phyloP scores from a whole-genome alignment of 148 eudicot genomes.

The Vaccinium vitisidaea region DNA sequence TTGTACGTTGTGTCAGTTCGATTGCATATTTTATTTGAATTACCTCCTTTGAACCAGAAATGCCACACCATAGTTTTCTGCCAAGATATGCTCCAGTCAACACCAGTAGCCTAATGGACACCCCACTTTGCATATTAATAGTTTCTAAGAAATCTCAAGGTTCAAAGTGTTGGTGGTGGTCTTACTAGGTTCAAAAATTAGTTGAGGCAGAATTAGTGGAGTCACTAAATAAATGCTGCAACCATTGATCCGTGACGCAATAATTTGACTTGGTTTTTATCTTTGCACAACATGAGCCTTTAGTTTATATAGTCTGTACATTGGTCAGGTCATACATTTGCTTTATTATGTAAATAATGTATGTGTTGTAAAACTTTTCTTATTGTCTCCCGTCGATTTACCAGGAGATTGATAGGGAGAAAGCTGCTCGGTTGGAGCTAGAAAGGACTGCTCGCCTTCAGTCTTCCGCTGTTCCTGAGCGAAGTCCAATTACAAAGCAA shows the following conservation, averaged over 20 bases:
- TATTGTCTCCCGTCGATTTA: neutral
- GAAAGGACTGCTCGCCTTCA: conserved; percentile 69
- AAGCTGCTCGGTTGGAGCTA: conserved; percentile 70
- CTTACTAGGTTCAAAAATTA: neutral
- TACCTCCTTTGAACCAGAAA: neutral
- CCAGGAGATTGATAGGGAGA: conserved; percentile 88
- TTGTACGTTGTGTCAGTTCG: neutral
- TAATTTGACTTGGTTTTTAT: neutral
- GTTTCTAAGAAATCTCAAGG: neutral
- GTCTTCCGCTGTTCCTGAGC: conserved; percentile 52
- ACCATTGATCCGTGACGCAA: neutral
- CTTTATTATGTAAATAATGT: neutral
- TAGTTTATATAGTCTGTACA: neutral
- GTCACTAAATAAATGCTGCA: neutral
- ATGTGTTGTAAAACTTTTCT: conserved; percentile 1
- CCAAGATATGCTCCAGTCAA: neutral
- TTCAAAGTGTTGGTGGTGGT: neutral
- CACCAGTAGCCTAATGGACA: neutral
- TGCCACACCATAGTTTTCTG: neutral
- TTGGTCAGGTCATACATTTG: neutral
- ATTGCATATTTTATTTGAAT: neutral
- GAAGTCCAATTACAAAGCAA: conserved; percentile 46
- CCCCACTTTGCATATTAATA: neutral
- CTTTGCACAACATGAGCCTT: neutral
- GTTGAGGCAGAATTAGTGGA: neutral